Evolutionary conservation across 495 filamentous ascomycete species (phyloP), one percentile per base, ranked within the genome.

Genomic region (Neurospora intermedia): DNA sequence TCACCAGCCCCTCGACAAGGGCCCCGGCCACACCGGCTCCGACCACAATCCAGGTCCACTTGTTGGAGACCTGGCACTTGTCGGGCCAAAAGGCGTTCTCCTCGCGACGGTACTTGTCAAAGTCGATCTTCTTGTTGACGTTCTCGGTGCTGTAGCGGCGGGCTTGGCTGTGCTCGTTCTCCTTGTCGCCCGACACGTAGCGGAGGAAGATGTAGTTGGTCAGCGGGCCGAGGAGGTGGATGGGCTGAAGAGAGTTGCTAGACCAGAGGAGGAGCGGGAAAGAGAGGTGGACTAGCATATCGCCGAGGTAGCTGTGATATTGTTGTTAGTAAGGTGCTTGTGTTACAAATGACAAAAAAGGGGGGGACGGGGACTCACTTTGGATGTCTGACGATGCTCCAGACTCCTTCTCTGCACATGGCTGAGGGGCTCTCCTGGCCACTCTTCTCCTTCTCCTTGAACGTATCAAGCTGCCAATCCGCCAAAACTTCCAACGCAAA

Each of bases 31-130:
- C 80, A 6, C 87, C 87, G 43, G 78, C 79, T 0, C 83, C 86
- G 1, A 84, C 74, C 3, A 89, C 81, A 54, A 81, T 81, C 84
- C 87, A 87, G 18, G 83, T 74, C 88, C 87, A 90, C 70, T 84
- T 84, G 69, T 87, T 89, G 43, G 74, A 72, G 11, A 88, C 15
- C 75, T 88, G 85, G 39, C 73, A 70, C 3, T 81, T 43, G n/a
- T 77, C 77, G 2, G 87, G 87, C 88, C 87, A 90, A 78, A 90
- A 86, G 43, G 84, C 83, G 73, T 90, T 90, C 75, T 86, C 85
- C 77, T 87, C 81, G 13, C 73, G 69, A n/a, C 81, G 80, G 81
- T 85, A 89, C 38, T 78, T 46, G 72, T 83, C 78, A 11, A 89
- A 79, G 66, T 90, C 81, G 45, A 79, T 76, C 69, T 83, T 84